Percentiles rank a stretch among this genome's conserved stretches.
Evolutionary conservation across 305 asterid species (phyloP).

Genomic region (Fraxinus paxiana): DNA sequence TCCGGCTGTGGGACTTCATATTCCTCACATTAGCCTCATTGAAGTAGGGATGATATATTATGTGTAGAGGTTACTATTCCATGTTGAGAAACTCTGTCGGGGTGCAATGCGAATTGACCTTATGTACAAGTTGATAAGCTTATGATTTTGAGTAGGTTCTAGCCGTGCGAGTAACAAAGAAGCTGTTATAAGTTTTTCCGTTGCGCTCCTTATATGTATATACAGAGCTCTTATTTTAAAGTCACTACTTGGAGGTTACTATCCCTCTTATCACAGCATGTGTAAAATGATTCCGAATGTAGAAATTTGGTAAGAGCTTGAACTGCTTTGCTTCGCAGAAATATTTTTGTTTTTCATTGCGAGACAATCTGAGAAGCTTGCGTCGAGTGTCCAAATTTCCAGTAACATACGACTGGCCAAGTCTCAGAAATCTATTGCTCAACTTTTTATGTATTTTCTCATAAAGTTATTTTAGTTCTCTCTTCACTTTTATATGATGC

Average conservation of each 20-base stretch:
- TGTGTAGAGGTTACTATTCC: constrained; percentile 29
- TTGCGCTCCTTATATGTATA: not conserved
- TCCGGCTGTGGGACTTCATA: constrained; percentile 79
- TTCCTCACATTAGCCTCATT: constrained; percentile 89
- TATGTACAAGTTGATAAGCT: not conserved
- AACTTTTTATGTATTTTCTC: not conserved
- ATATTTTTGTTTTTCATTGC: not conserved
- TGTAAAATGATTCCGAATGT: not conserved
- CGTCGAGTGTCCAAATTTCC: not conserved
- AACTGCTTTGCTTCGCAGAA: not conserved
- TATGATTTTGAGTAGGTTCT: not conserved
- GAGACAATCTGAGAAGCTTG: not conserved
- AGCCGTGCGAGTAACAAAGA: not conserved
- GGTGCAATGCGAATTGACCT: not conserved
- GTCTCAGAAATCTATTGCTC: not conserved
- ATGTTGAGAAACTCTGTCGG: not conserved
- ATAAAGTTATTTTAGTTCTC: not conserved
- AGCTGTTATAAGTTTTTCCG: not conserved
- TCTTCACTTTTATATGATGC: not conserved
- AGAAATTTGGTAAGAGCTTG: not conserved
- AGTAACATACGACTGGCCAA: not conserved
- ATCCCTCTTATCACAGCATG: not conserved
- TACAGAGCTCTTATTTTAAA: not conserved
- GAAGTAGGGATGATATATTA: constrained; percentile 94
- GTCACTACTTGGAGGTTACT: not conserved